Conservation (phyloP, 192 early-diverging fungal species). For the Mortierella claussenii region DNA sequence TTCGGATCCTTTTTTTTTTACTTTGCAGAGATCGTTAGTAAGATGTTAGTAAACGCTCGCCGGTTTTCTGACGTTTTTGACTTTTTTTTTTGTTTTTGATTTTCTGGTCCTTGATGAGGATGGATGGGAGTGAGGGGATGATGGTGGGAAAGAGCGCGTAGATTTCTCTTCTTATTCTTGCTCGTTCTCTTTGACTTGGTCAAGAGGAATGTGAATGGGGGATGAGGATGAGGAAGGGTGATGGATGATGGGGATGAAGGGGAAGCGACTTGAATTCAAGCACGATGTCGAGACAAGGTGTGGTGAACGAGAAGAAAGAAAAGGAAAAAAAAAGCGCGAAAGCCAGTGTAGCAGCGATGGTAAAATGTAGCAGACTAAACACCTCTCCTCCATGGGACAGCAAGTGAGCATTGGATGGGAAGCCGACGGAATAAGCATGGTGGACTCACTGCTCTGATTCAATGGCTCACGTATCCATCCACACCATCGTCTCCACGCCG, state of each 20-base stretch:
- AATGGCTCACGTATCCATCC: not conserved
- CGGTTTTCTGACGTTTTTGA: no score
- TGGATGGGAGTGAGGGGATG: not conserved
- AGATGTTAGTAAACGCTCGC: conserved; percentile 24
- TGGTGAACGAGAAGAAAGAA: conserved; percentile 16
- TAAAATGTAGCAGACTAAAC: no score
- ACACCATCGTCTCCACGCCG: conserved; percentile 6
- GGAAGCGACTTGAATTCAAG: conserved; percentile 44
- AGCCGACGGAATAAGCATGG: not conserved
- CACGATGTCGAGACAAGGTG: conserved; percentile 49
- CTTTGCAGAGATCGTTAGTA: conserved; percentile 3
- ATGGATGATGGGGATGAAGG: no score
- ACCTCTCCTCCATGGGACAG: no score
- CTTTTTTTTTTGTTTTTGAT: conserved; percentile 24
- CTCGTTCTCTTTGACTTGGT: no score
- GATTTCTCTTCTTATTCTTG: no score
- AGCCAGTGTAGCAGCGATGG: no score
- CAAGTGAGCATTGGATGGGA: not conserved
- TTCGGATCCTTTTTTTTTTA: conserved; percentile 12
- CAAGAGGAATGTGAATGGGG: conserved; percentile 9
- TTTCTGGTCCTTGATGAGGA: not conserved
- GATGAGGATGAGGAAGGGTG: conserved; percentile 1
- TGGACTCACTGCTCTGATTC: conserved; percentile 4
- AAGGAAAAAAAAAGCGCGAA: conserved; percentile 1
- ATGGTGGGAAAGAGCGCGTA: not conserved